Percentiles rank a stretch among this genome's conserved stretches.
Evolutionary conservation across 345 rosid species (phyloP).

Genomic region (Iberis pinnata): DNA sequence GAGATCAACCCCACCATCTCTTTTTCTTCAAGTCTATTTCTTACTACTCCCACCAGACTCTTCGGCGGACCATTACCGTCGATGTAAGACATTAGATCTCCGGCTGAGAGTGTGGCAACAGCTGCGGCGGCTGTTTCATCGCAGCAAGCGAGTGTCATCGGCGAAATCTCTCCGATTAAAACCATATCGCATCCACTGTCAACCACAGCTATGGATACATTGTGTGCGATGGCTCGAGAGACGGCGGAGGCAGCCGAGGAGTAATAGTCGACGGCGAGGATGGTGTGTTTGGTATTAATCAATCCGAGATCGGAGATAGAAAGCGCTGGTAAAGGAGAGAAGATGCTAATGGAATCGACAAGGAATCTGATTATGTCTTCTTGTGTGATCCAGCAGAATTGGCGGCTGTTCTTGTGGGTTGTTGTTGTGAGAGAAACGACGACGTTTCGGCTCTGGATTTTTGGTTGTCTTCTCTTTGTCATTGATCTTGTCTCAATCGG

Average conservation of each 20-base stretch:
- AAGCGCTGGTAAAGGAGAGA: slow-evolving; percentile 61
- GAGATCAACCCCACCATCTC: slow-evolving; percentile 50
- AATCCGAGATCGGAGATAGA: slow-evolving; percentile 67
- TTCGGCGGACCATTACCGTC: slow-evolving; percentile 93
- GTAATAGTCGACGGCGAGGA: slow-evolving; percentile 49
- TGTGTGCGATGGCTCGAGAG: slow-evolving; percentile 39
- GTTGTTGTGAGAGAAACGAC: slow-evolving; percentile 22
- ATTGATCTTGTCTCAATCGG: slow-evolving; percentile 50
- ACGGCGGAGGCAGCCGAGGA: slow-evolving; percentile 63
- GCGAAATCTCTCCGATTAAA: slow-evolving; percentile 80
- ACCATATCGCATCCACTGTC: slow-evolving; percentile 36
- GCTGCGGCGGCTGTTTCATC: slow-evolving; percentile 65
- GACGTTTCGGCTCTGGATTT: slow-evolving; percentile 32
- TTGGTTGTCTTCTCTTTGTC: slow-evolving; percentile 56
- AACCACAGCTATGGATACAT: slow-evolving; percentile 73
- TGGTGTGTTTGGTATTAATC: slow-evolving; percentile 34
- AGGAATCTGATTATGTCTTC: slow-evolving; percentile 87
- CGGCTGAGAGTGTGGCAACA: slow-evolving; percentile 59
- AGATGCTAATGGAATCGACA: slow-evolving; percentile 61
- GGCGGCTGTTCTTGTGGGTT: slow-evolving; percentile 39
- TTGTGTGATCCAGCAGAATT: slow-evolving; percentile 90
- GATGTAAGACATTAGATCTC: slow-evolving; percentile 83
- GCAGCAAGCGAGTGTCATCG: slow-evolving; percentile 59
- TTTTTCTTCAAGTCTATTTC: slow-evolving; percentile 47
- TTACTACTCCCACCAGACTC: slow-evolving; percentile 51